These are phyloP conservation scores for Kwoniella sp. DNA, from an alignment of 768 basidiomycete genomes.

Conservation along the genomic window DNA sequence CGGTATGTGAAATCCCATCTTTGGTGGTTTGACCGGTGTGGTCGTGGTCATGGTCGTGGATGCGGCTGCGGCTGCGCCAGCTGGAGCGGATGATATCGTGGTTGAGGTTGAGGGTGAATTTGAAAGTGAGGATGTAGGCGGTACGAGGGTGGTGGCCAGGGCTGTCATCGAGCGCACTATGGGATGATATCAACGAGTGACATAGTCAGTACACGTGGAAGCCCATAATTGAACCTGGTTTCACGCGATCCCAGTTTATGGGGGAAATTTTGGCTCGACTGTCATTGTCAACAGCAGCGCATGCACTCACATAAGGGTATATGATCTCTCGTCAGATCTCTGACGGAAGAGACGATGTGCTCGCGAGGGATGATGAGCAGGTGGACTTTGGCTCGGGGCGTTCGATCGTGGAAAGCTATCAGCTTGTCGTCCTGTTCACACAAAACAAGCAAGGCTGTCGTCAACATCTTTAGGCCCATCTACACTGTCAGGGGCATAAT, in stretches of 20 bases:
- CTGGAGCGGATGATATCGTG: neutral
- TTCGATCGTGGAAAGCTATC: constrained; percentile 53
- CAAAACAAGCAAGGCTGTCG: neutral
- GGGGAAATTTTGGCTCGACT: neutral
- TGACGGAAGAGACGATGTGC: constrained; percentile 45
- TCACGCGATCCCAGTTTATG: constrained; percentile 16
- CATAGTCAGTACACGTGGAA: no score
- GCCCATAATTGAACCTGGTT: no score
- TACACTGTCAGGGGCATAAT: neutral
- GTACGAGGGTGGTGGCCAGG: constrained; percentile 23
- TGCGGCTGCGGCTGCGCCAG: neutral
- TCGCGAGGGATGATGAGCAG: constrained; percentile 48
- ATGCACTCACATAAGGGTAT: constrained; percentile 41
- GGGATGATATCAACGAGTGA: neutral
- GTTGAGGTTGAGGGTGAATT: neutral
- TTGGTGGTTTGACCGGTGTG: no score
- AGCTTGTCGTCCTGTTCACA: constrained; percentile 45
- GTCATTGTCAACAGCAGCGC: neutral
- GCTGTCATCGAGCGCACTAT: constrained; percentile 33
- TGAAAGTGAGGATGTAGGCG: no score
- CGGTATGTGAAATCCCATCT: constrained; percentile 53
- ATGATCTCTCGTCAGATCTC: constrained; percentile 32
- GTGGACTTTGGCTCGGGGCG: constrained; percentile 43
- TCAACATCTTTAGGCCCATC: neutral
- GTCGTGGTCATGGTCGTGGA: neutral